Evolutionary conservation across 1,139 yeast species (phyloP), one percentile per base, ranked within the genome.

Genomic region (Pichia sp.): DNA sequence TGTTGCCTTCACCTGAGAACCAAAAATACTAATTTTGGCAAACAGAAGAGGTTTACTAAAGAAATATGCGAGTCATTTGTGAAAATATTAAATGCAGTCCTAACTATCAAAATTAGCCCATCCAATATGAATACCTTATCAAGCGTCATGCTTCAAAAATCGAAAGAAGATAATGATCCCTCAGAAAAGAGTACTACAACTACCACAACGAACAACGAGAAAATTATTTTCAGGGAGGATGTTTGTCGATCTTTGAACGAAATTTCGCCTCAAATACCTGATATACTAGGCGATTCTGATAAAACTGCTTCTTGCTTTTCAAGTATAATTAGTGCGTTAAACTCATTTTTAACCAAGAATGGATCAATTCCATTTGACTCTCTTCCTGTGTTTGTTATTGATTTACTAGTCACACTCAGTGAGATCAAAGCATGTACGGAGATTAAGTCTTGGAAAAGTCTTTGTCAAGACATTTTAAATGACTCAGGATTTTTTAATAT

Each of bases 51-150:
- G 51, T 62, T 70, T 22, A 71, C 74, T 44, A 81, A 76, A 51
- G 96, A 88, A 28, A 57, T 86, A 26, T 63, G 77, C 2, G 96
- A 86, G 26, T 49, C 69, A 2, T 84, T 82, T 54, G 51, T 70
- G 28, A 79, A 73, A 52, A 60, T 81, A 11, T 63, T 85, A 21
- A 69, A 70, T 15, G 53, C 62, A 24, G 61, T 73, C 0, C 51
- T 73, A 30, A 58, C 61, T 32, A 52, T 59, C 0, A 60, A 56
- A 41, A 38, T 45, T 14, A 42, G 43, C 3, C 23, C 45, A 11
- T 38, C 41, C 6, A 36, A 30, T 17, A 26, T 23, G 2, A 38
- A 38, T 24, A 24, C 38, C 3, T 45, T 52, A 12, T 22, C 47
- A 4, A 37, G 49, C 39, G 12, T 18, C 14, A 35, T 40, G n/a